Conservation (phyloP, 176 grass and related monocot species). For the Alloteropsis semialata region DNA sequence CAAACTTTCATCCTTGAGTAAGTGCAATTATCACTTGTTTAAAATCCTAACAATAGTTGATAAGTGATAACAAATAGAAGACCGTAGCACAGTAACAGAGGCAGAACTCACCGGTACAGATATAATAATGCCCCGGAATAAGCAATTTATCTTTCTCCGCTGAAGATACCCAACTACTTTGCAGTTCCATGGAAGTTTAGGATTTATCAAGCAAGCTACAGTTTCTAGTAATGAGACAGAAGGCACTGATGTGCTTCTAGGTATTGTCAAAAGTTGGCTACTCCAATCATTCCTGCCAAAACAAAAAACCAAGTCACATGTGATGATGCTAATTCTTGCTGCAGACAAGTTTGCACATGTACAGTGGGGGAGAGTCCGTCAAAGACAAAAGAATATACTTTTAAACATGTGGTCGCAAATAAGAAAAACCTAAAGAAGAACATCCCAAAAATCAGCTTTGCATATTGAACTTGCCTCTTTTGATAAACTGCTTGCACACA, state of each 20-base stretch:
- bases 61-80: conserved; percentile 14
- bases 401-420: background rate
- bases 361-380: background rate
- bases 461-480: conserved; percentile 55
- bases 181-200: conserved; percentile 72
- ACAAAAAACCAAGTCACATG: conserved; percentile 27
- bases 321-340: background rate
- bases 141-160: conserved; percentile 61
- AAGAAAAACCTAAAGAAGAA: conserved; percentile 5
- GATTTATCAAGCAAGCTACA: conserved; percentile 79
- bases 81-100: background rate
- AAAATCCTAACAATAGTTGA: background rate
- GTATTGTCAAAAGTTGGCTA: conserved; percentile 56
- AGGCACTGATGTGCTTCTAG: conserved; percentile 48
- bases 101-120: conserved; percentile 57
- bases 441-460: background rate
- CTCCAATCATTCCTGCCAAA: conserved; percentile 63
- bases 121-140: conserved; percentile 75
- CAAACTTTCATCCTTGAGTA: background rate
- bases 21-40: background rate
- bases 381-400: background rate
- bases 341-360: background rate
- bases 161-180: conserved; percentile 63
- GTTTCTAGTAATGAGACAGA: conserved; percentile 62
- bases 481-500: conserved; percentile 71